phyloP scores from a whole-genome alignment of 768 basidiomycete genomes.

The Russula sp. region DNA sequence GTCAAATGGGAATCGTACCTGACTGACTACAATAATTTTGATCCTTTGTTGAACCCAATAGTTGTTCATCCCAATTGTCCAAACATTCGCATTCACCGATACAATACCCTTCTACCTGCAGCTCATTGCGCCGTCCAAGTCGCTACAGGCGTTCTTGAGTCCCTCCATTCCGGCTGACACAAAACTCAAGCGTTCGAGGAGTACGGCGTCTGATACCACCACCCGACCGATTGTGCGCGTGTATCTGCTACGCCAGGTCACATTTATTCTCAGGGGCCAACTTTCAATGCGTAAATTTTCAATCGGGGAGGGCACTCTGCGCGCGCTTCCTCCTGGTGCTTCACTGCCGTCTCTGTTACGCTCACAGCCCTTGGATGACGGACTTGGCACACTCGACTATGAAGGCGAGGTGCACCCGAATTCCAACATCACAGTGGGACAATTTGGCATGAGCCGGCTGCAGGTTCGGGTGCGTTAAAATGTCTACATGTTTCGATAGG shows the following conservation, averaged over 20 bases:
- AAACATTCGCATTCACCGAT: slow-evolving; percentile 49
- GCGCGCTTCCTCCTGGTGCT: slow-evolving; percentile 38
- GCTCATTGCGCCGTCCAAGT: slow-evolving; percentile 41
- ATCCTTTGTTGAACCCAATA: slow-evolving; percentile 26
- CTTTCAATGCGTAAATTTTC: slow-evolving; percentile 36
- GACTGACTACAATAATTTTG: background rate
- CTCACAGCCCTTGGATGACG: slow-evolving; percentile 24
- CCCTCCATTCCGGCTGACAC: slow-evolving; percentile 19
- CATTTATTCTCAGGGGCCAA: slow-evolving; percentile 33
- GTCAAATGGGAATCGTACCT: background rate
- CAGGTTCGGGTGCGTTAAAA: slow-evolving; percentile 44
- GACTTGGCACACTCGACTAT: slow-evolving; percentile 49
- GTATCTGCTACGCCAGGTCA: slow-evolving; percentile 47
- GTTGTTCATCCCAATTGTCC: slow-evolving; percentile 56
- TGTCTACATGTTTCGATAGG: background rate
- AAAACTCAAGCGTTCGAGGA: slow-evolving; percentile 20
- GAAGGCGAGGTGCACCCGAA: slow-evolving; percentile 45
- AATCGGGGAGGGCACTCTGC: slow-evolving; percentile 46
- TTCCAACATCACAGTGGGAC: slow-evolving; percentile 37
- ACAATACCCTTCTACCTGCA: slow-evolving; percentile 63
- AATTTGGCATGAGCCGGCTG: slow-evolving; percentile 43
- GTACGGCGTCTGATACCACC: slow-evolving; percentile 10
- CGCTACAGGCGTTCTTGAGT: slow-evolving; percentile 43
- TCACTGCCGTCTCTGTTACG: slow-evolving; percentile 26
- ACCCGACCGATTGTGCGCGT: slow-evolving; percentile 37